Evolutionary conservation across 805 yeast species (phyloP).

Genomic region (Yarrowia bubula): DNA sequence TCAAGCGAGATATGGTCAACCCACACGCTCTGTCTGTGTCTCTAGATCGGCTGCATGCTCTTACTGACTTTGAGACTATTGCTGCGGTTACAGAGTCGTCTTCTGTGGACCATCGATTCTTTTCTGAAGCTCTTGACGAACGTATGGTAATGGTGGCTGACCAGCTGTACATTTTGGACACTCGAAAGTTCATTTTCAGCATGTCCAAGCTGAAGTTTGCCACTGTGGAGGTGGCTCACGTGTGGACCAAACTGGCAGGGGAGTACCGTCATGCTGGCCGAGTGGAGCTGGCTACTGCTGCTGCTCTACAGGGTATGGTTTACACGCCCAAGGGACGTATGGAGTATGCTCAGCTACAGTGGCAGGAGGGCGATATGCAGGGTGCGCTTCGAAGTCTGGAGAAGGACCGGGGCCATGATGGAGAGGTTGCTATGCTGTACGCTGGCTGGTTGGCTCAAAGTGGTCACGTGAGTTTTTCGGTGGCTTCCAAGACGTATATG

Average conservation of each 20-base stretch:
- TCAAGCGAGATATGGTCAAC: conserved; percentile 60
- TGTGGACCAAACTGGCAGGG: conserved; percentile 59
- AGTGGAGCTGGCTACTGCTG: conserved; percentile 67
- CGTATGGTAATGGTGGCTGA: neutral
- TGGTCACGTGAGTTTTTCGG: conserved; percentile 15
- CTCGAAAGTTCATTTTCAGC: conserved; percentile 49
- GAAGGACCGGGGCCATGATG: conserved; percentile 7
- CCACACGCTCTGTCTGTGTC: conserved; percentile 52
- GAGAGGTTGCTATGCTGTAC: conserved; percentile 13
- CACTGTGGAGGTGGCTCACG: conserved; percentile 42
- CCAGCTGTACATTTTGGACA: conserved; percentile 47
- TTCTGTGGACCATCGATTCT: conserved; percentile 19
- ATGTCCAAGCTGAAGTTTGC: conserved; percentile 28
- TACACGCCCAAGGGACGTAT: conserved; percentile 39
- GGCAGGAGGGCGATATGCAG: conserved; percentile 81
- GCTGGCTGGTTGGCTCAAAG: conserved; percentile 22
- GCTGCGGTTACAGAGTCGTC: conserved; percentile 14
- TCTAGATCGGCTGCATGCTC: conserved; percentile 56
- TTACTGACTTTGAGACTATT: conserved; percentile 52
- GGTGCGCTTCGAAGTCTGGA: conserved; percentile 32
- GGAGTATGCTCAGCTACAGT: conserved; percentile 76
- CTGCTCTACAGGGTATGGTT: conserved; percentile 55
- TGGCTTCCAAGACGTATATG: conserved; percentile 6
- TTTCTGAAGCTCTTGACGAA: neutral
- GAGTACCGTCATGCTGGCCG: conserved; percentile 67